Conservation (phyloP, 768 basidiomycete species). For the Russula sp. region DNA sequence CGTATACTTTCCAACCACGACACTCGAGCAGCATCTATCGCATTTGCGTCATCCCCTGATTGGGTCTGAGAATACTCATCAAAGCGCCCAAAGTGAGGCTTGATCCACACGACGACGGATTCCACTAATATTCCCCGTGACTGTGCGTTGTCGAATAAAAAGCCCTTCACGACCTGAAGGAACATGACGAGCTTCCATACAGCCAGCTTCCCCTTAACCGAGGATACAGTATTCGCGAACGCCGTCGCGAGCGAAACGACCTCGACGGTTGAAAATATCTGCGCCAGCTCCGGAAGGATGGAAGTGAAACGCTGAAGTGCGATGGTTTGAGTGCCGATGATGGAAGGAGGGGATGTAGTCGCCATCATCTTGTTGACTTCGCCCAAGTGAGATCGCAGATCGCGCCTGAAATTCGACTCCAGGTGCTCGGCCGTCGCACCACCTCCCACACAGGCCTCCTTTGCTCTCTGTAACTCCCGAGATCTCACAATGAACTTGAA, state of each 20-base stretch:
- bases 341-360: constrained; percentile 68
- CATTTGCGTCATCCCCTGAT: constrained; percentile 61
- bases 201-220: constrained; percentile 79
- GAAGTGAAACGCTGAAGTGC: constrained; percentile 92
- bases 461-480: constrained; percentile 79
- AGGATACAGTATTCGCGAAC: constrained; percentile 80
- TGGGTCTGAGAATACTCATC: constrained; percentile 72
- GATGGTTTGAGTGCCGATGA: constrained; percentile 94
- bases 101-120: constrained; percentile 88
- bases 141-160: constrained; percentile 79
- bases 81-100: constrained; percentile 89
- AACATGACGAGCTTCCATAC: constrained; percentile 95
- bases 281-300: constrained; percentile 81
- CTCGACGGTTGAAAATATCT: constrained; percentile 77
- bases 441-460: constrained; percentile 73
- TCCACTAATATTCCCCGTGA: constrained; percentile 81
- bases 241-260: constrained; percentile 82
- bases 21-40: constrained; percentile 71
- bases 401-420: constrained; percentile 80
- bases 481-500: constrained; percentile 94
- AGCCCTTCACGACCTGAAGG: constrained; percentile 84
- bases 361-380: constrained; percentile 92
- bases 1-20: constrained; percentile 88
- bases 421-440: constrained; percentile 84
- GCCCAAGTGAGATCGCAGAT: constrained; percentile 68